These are phyloP conservation scores for Raddia distichophylla DNA, from an alignment of 176 grass and related monocot species.

Conservation along the genomic window DNA sequence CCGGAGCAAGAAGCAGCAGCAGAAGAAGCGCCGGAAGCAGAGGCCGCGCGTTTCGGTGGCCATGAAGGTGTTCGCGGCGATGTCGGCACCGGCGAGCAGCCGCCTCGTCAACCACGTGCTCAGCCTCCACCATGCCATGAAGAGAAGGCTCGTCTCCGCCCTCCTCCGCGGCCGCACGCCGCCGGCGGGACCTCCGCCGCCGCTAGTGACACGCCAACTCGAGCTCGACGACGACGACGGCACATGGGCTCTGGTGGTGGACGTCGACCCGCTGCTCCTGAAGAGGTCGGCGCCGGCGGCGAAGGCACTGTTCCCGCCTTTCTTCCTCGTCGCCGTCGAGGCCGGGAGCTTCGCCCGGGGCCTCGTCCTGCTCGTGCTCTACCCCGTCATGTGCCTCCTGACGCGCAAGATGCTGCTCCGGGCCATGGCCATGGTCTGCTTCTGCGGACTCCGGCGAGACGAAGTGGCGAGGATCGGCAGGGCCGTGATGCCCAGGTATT, in stretches of 20 bases:
- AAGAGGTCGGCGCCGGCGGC: not conserved
- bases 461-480: slow-evolving; percentile 44
- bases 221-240: not conserved
- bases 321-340: slow-evolving; percentile 48
- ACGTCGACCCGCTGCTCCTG: slow-evolving; percentile 44
- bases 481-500: slow-evolving; percentile 65
- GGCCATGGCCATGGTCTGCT: slow-evolving; percentile 46
- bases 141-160: not conserved
- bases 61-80: not conserved
- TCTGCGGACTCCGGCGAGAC: slow-evolving; percentile 50
- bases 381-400: slow-evolving; percentile 36
- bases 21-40: not conserved
- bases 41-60: not conserved
- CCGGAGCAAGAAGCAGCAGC: not conserved
- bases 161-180: not conserved
- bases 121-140: not conserved
- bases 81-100: too few relatives aligned
- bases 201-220: not conserved
- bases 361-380: slow-evolving; percentile 44
- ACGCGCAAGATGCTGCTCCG: not conserved
- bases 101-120: slow-evolving; percentile 3
- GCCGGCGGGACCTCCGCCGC: not conserved
- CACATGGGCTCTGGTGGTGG: not conserved
- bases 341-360: slow-evolving; percentile 39
- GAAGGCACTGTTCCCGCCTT: slow-evolving; percentile 24